phyloP scores from a whole-genome alignment of 805 yeast species.

The Pichia heedii region DNA sequence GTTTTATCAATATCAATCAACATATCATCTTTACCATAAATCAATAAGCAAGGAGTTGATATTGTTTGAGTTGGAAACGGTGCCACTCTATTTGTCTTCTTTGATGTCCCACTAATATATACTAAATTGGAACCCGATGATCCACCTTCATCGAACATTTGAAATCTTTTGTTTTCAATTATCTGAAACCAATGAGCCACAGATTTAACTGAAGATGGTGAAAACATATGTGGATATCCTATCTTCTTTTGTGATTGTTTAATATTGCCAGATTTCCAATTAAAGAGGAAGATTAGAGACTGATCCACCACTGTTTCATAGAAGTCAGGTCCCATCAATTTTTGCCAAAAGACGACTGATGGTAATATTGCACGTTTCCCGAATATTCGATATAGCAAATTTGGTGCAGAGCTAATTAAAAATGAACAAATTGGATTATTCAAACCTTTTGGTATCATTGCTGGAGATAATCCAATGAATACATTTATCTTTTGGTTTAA shows the following conservation, averaged over 20 bases:
- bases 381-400: conserved; percentile 59
- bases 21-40: conserved; percentile 77
- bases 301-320: conserved; percentile 38
- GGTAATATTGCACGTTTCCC: conserved; percentile 70
- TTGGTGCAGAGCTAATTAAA: conserved; percentile 68
- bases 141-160: conserved; percentile 43
- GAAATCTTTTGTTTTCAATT: conserved; percentile 37
- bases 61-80: conserved; percentile 59
- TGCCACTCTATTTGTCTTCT: conserved; percentile 37
- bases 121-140: conserved; percentile 25
- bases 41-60: conserved; percentile 65
- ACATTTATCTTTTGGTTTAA: conserved; percentile 46
- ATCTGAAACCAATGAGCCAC: conserved; percentile 44
- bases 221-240: conserved; percentile 44
- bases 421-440: conserved; percentile 35
- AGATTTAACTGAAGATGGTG: conserved; percentile 47
- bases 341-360: conserved; percentile 53
- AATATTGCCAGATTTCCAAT: conserved; percentile 40
- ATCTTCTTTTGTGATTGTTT: conserved; percentile 35
- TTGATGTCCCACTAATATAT: conserved; percentile 18
- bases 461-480: conserved; percentile 86
- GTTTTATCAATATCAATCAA: conserved; percentile 79
- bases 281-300: conserved; percentile 37
- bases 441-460: conserved; percentile 84
- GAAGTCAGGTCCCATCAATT: conserved; percentile 41